Base-by-base conservation (phyloP, 352 stramenopile genomes). In the Chrysophaeum taylorii region DNA sequence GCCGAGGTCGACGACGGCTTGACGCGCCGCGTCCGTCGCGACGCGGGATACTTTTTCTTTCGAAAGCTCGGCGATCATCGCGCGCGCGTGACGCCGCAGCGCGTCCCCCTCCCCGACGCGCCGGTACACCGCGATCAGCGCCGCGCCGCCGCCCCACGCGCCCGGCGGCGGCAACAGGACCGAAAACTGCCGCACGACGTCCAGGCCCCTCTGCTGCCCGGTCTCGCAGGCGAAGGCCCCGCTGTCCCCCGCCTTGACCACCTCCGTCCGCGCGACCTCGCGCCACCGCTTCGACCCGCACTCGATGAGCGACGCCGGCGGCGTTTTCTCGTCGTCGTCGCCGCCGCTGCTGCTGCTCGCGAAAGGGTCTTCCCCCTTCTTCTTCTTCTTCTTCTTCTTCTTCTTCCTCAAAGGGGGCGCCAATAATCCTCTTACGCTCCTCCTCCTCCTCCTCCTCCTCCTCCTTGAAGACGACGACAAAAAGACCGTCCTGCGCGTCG, bases 101-200 rank as follows among this genome's bases (percentile, higher is more conserved):
- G 39, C 39, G 21, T 12, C 39, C 12, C 12, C 39, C 39, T 12
- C 39, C 39, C 39, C 12, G 39, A 45, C 39, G 39, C 21, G 12
- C 12, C 39, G 12, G 39, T 21, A n/a, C n/a, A n/a, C 12, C 12
- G 39, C 39, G 39, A 45, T 21, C 12, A 12, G 39, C 18, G 39
- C 53, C 7, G 7, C 18, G 53, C 23, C 12, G 18, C 29, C 29
- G 53, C 53, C 23, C 27, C 12, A 33, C 18, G 4, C 35, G 9
- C 23, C 7, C 18, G 25, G 53, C 29, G 39, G 27, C 15, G 57
- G 57, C 4, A 67, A n/a, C 15, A 67, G 57, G 9, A 67, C 57
- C 21, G 57, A 48, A 37, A 67, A 67, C 31, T 67, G 57, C 4
- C 57, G 57, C 5, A 62, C 33, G 53, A 64, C 53, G 53, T 64